Evolutionary conservation across 306 rosid species (phyloP), one percentile per base, ranked within the genome.

Genomic region (Hippophae gyantsensis): DNA sequence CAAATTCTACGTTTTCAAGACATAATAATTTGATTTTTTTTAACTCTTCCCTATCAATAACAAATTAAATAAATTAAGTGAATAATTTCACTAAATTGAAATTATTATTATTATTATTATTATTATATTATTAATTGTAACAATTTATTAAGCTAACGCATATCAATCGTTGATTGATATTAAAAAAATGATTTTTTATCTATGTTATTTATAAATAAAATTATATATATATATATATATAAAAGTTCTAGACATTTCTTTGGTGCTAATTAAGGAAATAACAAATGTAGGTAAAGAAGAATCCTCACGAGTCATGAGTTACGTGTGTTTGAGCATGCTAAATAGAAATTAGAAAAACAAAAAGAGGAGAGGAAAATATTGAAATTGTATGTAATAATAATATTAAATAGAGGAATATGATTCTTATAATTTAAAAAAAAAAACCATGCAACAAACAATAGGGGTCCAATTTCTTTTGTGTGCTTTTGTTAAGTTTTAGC

Each of bases 191-290:
- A 18, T 18, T 18, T 18, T 18, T 18, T 18, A 18, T 18, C 0
- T 18, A 0, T 0, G 0, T 18, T 18, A 18, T 18, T 18, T 18
- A 18, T 18, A 18, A 18, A 18, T 18, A 54, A 43, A 18, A 42
- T 57, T 50, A 63, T 52, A 57, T 63, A 7, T 25, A 13, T 13
- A 52, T 14, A 58, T n/a, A n/a, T n/a, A n/a, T n/a, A n/a, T n/a
- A n/a, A n/a, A 41, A 23, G 8, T n/a, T 43, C 42, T 45, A 14
- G 58, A 23, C 63, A 49, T 73, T 77, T 65, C 82, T 77, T 77
- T 48, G 69, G 64, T 26, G 48, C 67, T 72, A n/a, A n/a, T n/a
- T n/a, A 77, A 77, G 78, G 64, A 77, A 77, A 66, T 13, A 27
- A 27, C 38, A 27, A 27, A 27, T 27, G 38, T 57, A 27, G 45